Percentiles rank a stretch among this genome's conserved stretches.
These are phyloP conservation scores for Didymella arachidicola DNA, from an alignment of 2,329 filamentous ascomycete species.

Conservation along the genomic window DNA sequence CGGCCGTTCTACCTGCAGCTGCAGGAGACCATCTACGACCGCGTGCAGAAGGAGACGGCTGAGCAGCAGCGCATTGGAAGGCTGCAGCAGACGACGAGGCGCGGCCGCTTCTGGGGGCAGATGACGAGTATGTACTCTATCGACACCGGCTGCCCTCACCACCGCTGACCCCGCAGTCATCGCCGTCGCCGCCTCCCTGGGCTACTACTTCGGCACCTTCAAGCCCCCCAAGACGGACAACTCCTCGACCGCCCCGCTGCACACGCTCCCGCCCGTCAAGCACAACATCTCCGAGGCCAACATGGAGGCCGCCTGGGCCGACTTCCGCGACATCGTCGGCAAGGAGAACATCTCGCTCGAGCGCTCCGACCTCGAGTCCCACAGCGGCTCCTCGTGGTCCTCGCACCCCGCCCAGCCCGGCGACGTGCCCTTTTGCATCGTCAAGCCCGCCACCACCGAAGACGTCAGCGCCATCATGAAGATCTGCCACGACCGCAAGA, in stretches of 20 bases:
- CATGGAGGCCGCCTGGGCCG: conserved; percentile 70
- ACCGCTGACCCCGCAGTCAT: conserved; percentile 52
- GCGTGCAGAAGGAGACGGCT: conserved; percentile 65
- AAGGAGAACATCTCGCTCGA: conserved; percentile 69
- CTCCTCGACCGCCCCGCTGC: conserved; percentile 66
- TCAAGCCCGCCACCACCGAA: conserved; percentile 79
- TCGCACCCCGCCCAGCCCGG: conserved; percentile 56
- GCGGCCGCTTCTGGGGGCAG: conserved; percentile 50
- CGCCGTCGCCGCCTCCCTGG: conserved; percentile 59
- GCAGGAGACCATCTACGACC: conserved; percentile 67
- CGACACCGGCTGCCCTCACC: no score
- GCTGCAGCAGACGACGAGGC: conserved; percentile 36
- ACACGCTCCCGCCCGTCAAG: conserved; percentile 56
- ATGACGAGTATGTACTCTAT: conserved; percentile 31
- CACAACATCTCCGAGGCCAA: conserved; percentile 65
- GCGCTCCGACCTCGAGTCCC: conserved; percentile 61
- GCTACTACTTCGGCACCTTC: conserved; percentile 64
- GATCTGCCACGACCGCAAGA: conserved; percentile 78
- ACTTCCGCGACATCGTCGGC: conserved; percentile 68
- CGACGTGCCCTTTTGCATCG: conserved; percentile 66
- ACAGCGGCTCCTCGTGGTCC: conserved; percentile 70
- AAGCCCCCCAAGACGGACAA: conserved; percentile 57
- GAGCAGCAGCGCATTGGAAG: conserved; percentile 57
- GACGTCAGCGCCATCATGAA: conserved; percentile 90
- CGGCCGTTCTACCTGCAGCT: conserved; percentile 67